phyloP scores from a whole-genome alignment of 2,329 filamentous ascomycete genomes.

The Microdochium bolleyi region DNA sequence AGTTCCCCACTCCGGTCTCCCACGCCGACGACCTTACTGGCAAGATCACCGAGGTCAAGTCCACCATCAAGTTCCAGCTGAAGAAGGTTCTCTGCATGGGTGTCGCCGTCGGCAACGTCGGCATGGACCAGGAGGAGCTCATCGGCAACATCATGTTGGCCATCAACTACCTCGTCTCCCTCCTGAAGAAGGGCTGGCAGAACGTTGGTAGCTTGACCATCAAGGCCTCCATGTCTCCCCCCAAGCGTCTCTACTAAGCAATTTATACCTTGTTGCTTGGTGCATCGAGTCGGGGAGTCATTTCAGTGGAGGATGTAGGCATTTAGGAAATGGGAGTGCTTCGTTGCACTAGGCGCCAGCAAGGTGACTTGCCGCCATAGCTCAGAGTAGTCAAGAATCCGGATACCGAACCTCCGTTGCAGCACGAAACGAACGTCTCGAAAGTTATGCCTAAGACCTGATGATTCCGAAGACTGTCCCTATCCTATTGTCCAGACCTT shows the following conservation, averaged over 20 bases:
- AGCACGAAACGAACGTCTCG: not conserved
- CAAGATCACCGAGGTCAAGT: slow-evolving; percentile 99
- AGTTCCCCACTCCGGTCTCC: slow-evolving; percentile 98
- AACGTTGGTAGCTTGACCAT: slow-evolving; percentile 99
- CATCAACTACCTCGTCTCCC: slow-evolving; percentile 99
- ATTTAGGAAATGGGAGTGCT: not conserved
- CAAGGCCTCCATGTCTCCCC: slow-evolving; percentile 99
- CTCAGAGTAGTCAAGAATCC: not conserved
- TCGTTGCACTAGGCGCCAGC: not conserved
- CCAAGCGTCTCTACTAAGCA: slow-evolving; percentile 90
- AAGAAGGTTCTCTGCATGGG: slow-evolving; percentile 99
- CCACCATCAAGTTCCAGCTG: slow-evolving; percentile 99
- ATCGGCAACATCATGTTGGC: slow-evolving; percentile 99
- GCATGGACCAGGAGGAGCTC: slow-evolving; percentile 92
- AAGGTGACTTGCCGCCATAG: not conserved
- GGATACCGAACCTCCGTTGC: not conserved
- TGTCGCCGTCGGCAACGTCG: slow-evolving; percentile 98
- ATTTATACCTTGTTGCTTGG: not conserved
- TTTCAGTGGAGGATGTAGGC: not conserved
- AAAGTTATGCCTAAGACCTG: too few relatives aligned
- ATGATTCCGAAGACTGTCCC: too few relatives aligned
- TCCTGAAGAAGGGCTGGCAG: slow-evolving; percentile 99
- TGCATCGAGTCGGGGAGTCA: not conserved
- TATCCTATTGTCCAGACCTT: too few relatives aligned
- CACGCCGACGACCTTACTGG: slow-evolving; percentile 87